Percentiles rank a stretch among this genome's conserved stretches.
These are phyloP conservation scores for Lasiodiplodia citricola DNA, from an alignment of 2,329 filamentous ascomycete species.

Conservation along the genomic window DNA sequence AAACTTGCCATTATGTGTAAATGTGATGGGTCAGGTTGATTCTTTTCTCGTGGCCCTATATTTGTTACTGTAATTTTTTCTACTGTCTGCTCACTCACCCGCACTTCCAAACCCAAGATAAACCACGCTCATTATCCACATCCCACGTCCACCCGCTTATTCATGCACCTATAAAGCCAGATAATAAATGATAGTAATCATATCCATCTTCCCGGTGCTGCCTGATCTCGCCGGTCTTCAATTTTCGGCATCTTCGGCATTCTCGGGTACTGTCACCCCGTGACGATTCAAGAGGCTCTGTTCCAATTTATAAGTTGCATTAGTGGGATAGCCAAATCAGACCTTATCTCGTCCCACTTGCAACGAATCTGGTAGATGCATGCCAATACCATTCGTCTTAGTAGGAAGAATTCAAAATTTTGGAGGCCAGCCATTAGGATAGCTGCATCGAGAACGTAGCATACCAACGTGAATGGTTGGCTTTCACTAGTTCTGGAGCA, in stretches of 20 bases:
- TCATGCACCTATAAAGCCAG: neutral
- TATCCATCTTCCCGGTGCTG: neutral
- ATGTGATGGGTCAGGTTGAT: too few species aligned
- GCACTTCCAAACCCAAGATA: too few species aligned
- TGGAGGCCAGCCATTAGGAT: too few species aligned
- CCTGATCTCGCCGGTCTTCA: neutral
- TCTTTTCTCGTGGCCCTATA: too few species aligned
- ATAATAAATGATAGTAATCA: neutral
- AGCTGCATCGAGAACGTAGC: neutral
- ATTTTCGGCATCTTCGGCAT: slow-evolving; percentile 7
- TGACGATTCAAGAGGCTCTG: neutral
- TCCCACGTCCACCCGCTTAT: neutral
- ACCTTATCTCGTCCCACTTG: neutral
- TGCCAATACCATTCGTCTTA: neutral
- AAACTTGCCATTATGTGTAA: too few species aligned
- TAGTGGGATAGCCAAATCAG: neutral
- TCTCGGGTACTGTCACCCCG: neutral
- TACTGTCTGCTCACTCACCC: too few species aligned
- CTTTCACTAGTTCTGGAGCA: too few species aligned
- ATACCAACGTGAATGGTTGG: too few species aligned
- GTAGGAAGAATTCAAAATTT: too few species aligned
- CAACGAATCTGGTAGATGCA: neutral
- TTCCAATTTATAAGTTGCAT: neutral
- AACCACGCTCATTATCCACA: neutral
- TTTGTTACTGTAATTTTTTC: too few species aligned